Evolutionary conservation across 1,284 basidiomycete species (phyloP), one percentile per base, ranked within the genome.

Genomic region (Ustilago tritici): DNA sequence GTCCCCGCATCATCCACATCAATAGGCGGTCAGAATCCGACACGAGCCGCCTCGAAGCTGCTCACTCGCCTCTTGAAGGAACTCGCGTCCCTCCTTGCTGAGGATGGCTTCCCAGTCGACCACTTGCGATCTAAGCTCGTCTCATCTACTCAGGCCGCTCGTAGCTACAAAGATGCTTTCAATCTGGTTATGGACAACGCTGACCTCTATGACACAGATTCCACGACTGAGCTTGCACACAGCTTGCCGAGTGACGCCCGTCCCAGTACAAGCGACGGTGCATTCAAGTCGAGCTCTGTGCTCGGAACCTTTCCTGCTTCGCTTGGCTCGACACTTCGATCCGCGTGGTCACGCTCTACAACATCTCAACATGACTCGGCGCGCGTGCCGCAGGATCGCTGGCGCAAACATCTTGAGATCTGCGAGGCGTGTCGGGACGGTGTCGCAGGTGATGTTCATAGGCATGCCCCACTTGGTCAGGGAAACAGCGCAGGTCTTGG

Each of bases 371-470:
- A 49, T 19, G 65, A 67, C 32, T 14, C 52, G 0, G 52, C 23
- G 0, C 61, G 64, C 28, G 17, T 57, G 32, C 62, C 61, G 43
- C 36, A 82, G 78, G 17, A 79, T 82, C 47, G 70, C 73, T 66
- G 75, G 76, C 56, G 67, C 64, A 62, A 49, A n/a, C 87, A 88
- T 70, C 64, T 87, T 15, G 82, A 85, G 35, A 79, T 78, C 62
- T 88, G 87, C 61, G 69, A 79, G 38, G 84, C 82, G 2, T 88
- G 87, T 66, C 83, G 84, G 49, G 81, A 73, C 36, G 72, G 82
- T n/a, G 40, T 52, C n/a, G 77, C 83, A 35, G 80, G 70, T 41
- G 62, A 82, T 17, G 34, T 12, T 17, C 36, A 40, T 19, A 28
- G 28, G 28, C 57, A 53, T 12, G 7, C 19, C 19, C 19, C 38